Evolutionary conservation across 208 protist species (phyloP).

Genomic region (Trypanosomatidae sp.): DNA sequence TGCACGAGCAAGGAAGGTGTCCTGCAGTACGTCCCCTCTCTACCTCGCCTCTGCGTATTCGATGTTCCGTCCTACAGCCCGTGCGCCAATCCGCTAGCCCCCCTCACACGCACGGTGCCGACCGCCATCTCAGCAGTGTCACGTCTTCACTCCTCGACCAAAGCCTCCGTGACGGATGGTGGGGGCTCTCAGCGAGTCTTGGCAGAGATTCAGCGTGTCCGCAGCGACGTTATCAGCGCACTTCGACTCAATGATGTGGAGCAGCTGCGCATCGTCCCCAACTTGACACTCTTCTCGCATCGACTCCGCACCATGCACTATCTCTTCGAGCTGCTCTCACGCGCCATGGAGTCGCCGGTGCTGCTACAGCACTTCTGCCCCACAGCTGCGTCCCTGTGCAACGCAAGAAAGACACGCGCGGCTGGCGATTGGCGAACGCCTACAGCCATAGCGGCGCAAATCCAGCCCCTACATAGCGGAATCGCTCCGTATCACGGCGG

Average conservation of each 20-base stretch:
- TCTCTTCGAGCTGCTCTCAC: slow-evolving; percentile 54
- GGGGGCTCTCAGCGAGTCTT: not conserved
- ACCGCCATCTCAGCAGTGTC: slow-evolving; percentile 2
- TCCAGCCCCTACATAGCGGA: not conserved
- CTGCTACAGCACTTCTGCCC: slow-evolving; percentile 42
- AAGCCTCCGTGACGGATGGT: not conserved
- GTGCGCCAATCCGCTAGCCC: slow-evolving; percentile 5
- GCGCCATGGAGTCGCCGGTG: slow-evolving; percentile 38
- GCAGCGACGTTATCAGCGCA: slow-evolving; percentile 19
- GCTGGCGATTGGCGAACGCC: not conserved
- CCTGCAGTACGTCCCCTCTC: slow-evolving; percentile 56
- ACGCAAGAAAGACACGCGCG: not conserved
- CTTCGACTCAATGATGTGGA: slow-evolving; percentile 43
- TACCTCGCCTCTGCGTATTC: slow-evolving; percentile 81
- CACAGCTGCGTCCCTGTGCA: not conserved
- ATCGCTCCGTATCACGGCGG: slow-evolving; percentile 37
- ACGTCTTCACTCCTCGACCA: not conserved
- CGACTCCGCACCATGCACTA: slow-evolving; percentile 77
- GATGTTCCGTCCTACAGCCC: slow-evolving; percentile 75
- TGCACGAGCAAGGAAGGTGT: slow-evolving; percentile 47
- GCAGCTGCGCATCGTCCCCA: slow-evolving; percentile 72
- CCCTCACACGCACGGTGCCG: not conserved
- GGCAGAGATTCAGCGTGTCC: slow-evolving; percentile 28
- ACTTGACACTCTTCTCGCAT: slow-evolving; percentile 81
- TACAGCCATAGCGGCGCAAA: not conserved